phyloP scores from a whole-genome alignment of 768 basidiomycete species.

The Leccinum uliginosum region DNA sequence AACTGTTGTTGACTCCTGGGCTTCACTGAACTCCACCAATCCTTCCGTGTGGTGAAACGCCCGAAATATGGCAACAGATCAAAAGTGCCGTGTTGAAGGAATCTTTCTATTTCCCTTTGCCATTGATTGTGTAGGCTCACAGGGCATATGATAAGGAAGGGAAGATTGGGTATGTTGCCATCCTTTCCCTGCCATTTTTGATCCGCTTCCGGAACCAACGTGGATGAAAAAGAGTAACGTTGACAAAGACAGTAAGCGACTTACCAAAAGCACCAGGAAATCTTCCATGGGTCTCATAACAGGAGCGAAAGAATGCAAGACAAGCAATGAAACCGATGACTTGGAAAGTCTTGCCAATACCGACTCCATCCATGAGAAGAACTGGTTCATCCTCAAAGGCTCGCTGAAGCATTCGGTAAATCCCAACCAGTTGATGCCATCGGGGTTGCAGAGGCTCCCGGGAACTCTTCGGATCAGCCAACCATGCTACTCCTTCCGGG shows the following conservation, averaged over 20 bases:
- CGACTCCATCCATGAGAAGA: constrained; percentile 21
- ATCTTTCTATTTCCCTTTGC: neutral
- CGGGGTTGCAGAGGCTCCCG: neutral
- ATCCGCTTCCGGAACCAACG: neutral
- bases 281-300: neutral
- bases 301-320: neutral
- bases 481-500: constrained; percentile 2
- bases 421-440: constrained; percentile 20
- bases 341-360: constrained; percentile 13
- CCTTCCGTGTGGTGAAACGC: neutral
- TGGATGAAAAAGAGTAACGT: neutral
- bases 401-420: constrained; percentile 11
- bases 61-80: neutral
- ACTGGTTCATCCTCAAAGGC: constrained; percentile 4
- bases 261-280: neutral
- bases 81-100: neutral
- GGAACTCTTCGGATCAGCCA: neutral
- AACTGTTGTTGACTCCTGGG: neutral
- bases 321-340: neutral
- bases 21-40: neutral
- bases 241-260: neutral
- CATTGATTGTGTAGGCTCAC: neutral
- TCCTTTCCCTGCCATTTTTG: neutral
- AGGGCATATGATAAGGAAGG: neutral
- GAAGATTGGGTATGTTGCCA: neutral